phyloP scores from a whole-genome alignment of 306 rosid genomes.

The Rubus idaeus region DNA sequence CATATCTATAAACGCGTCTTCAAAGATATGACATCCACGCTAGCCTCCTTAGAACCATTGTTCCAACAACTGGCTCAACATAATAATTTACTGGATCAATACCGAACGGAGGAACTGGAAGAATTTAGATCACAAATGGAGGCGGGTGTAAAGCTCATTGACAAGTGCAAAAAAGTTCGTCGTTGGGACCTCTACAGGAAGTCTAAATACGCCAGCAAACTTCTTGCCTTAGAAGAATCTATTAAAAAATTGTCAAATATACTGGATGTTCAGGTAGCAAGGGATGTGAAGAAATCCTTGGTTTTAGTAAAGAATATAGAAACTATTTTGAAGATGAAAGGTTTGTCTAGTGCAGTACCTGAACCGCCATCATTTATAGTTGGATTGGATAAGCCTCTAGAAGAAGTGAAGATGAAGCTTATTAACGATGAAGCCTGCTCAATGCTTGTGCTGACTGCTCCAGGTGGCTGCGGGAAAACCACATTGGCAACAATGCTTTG shows the following conservation, averaged over 20 bases:
- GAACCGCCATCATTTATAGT: slow-evolving; percentile 29
- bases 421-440: slow-evolving; percentile 20
- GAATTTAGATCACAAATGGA: no score
- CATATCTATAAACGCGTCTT: no score
- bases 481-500: slow-evolving; percentile 42
- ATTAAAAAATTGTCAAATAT: slow-evolving; percentile 13
- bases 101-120: neutral
- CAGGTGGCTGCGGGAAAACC: slow-evolving; percentile 53
- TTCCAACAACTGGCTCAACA: neutral
- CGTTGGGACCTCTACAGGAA: no score
- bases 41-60: no score
- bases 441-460: slow-evolving; percentile 38
- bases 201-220: no score
- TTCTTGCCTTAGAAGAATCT: neutral
- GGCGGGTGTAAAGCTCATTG: no score
- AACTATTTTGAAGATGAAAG: neutral
- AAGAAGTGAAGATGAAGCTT: slow-evolving; percentile 7
- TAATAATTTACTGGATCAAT: neutral
- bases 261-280: slow-evolving; percentile 16
- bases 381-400: slow-evolving; percentile 39
- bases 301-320: neutral
- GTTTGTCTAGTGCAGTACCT: no score
- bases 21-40: no score
- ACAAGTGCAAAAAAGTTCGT: no score
- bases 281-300: slow-evolving; percentile 15